These are phyloP conservation scores for Chaetomiaceae sp. DNA, from an alignment of 2,329 filamentous ascomycete species.

Conservation along the genomic window DNA sequence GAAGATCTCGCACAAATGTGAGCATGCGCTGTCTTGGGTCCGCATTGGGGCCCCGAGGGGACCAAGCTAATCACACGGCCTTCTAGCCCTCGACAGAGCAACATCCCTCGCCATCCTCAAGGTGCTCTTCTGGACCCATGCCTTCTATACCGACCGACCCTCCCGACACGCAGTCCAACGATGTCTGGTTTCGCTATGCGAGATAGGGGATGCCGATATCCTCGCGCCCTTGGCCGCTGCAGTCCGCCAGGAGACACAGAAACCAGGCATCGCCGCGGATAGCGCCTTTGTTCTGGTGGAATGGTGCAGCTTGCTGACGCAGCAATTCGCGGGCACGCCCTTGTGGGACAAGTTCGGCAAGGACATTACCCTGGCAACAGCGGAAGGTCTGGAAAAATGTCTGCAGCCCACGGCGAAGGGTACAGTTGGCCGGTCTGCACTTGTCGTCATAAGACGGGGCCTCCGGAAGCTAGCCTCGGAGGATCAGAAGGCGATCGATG, in stretches of 20 bases:
- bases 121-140: slow-evolving; percentile 80
- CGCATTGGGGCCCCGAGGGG: slow-evolving; percentile 4
- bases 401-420: slow-evolving; percentile 60
- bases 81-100: slow-evolving; percentile 44
- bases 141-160: slow-evolving; percentile 77
- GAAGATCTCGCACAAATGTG: slow-evolving; percentile 51
- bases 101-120: slow-evolving; percentile 56
- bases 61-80: slow-evolving; percentile 9
- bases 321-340: slow-evolving; percentile 59
- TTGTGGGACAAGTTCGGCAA: slow-evolving; percentile 61
- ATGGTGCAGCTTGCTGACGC: slow-evolving; percentile 79
- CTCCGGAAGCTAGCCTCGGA: slow-evolving; percentile 68
- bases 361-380: slow-evolving; percentile 64
- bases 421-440: slow-evolving; percentile 66
- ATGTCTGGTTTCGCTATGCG: slow-evolving; percentile 66
- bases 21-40: slow-evolving; percentile 24
- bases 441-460: slow-evolving; percentile 73
- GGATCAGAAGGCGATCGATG: slow-evolving; percentile 54
- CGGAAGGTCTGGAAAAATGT: slow-evolving; percentile 73
- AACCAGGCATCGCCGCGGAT: slow-evolving; percentile 69
- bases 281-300: slow-evolving; percentile 87
- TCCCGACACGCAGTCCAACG: slow-evolving; percentile 79
- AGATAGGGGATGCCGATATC: slow-evolving; percentile 51
- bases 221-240: slow-evolving; percentile 62
- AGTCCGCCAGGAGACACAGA: slow-evolving; percentile 68